Evolutionary conservation across 805 yeast species (phyloP).

Genomic region (Maudiozyma pseudohumilis): DNA sequence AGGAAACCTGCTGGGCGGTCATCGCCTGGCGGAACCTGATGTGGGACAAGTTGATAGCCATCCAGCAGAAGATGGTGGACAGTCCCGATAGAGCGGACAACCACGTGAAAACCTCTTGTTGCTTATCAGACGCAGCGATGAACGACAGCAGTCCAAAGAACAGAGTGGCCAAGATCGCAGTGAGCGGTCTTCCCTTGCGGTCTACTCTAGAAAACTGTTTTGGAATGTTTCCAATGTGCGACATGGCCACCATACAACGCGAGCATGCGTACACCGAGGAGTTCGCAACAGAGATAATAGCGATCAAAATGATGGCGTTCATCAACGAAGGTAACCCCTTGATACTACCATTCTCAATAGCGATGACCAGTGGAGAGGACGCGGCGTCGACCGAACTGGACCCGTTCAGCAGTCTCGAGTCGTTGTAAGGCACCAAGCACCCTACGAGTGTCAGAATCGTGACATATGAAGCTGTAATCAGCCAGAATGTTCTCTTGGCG

Average conservation of each 20-base stretch:
- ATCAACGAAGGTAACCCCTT: conserved; percentile 56
- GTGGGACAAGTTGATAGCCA: conserved; percentile 41
- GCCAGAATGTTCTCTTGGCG: conserved; percentile 75
- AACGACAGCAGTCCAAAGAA: conserved; percentile 49
- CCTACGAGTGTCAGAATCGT: conserved; percentile 47
- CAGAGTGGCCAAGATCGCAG: conserved; percentile 49
- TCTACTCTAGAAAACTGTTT: conserved; percentile 57
- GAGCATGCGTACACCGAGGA: conserved; percentile 63
- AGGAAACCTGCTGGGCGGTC: conserved; percentile 42
- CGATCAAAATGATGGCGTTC: conserved; percentile 60
- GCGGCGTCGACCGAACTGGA: conserved; percentile 45
- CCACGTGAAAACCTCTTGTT: conserved; percentile 46
- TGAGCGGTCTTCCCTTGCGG: conserved; percentile 67
- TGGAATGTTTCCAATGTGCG: conserved; percentile 59
- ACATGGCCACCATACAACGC: conserved; percentile 57
- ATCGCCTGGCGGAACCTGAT: conserved; percentile 49
- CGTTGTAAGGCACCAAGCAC: conserved; percentile 53
- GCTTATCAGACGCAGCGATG: conserved; percentile 39
- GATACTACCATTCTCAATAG: conserved; percentile 58
- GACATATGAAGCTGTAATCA: conserved; percentile 64
- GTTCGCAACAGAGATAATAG: conserved; percentile 66
- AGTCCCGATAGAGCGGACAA: conserved; percentile 43
- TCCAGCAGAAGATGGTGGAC: conserved; percentile 46
- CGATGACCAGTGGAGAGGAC: conserved; percentile 69
- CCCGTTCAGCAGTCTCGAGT: conserved; percentile 39